A percentile compares a stretch with the other conserved stretches of the same genome.
Evolutionary conservation across 1,284 basidiomycete species (phyloP).

Genomic region (Cryptococcus jaspeensis): DNA sequence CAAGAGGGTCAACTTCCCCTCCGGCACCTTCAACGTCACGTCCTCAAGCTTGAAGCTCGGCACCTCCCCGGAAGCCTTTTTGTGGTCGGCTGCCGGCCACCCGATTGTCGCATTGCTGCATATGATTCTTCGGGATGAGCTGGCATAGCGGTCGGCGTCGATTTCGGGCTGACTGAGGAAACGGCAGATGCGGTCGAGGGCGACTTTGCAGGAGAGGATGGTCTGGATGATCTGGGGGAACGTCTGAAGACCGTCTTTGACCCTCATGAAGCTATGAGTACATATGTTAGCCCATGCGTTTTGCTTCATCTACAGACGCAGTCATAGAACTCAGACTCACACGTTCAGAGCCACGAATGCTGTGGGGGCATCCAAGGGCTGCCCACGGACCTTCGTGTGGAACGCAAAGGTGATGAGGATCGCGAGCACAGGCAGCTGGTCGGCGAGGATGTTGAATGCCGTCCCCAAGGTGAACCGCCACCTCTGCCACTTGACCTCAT

Average conservation of each 20-base stretch:
- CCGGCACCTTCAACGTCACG: slow-evolving; percentile 34
- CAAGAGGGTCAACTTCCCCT: slow-evolving; percentile 41
- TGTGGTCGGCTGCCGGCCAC: slow-evolving; percentile 33
- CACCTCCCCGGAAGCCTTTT: not conserved
- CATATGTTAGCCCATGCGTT: not conserved
- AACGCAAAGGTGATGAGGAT: slow-evolving; percentile 43
- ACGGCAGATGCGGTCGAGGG: slow-evolving; percentile 35
- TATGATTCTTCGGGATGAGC: slow-evolving; percentile 18
- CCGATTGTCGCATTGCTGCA: slow-evolving; percentile 35
- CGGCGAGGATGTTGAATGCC: slow-evolving; percentile 47
- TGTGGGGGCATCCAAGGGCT: slow-evolving; percentile 37
- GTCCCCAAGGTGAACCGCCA: slow-evolving; percentile 50
- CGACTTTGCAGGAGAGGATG: slow-evolving; percentile 36
- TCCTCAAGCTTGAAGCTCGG: slow-evolving; percentile 29
- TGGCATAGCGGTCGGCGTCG: slow-evolving; percentile 15
- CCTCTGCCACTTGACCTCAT: slow-evolving; percentile 48
- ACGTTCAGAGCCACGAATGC: slow-evolving; percentile 47
- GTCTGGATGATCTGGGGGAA: slow-evolving; percentile 36
- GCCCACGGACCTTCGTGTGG: slow-evolving; percentile 43
- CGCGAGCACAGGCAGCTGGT: slow-evolving; percentile 37
- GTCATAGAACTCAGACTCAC: slow-evolving; percentile 15
- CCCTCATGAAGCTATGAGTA: slow-evolving; percentile 26
- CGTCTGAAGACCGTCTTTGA: slow-evolving; percentile 31
- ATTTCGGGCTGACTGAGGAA: slow-evolving; percentile 45
- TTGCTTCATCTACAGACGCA: no score